These are phyloP conservation scores for Candida mesenterica DNA, from an alignment of 1,139 yeast species.

Conservation along the genomic window DNA sequence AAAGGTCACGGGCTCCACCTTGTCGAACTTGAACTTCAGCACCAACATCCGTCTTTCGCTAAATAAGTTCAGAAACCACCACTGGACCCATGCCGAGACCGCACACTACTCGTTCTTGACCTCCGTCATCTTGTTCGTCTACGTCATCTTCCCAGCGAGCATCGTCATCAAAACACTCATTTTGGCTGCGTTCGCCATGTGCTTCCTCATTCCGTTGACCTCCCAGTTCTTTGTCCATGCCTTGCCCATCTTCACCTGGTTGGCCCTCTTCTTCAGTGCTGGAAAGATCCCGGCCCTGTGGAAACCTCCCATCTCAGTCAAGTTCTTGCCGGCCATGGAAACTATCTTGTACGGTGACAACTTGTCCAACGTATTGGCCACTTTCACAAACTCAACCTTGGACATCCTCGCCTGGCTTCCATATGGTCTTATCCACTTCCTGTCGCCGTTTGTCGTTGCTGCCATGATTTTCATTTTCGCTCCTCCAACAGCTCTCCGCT, in stretches of 20 bases:
- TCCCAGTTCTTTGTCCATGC: constrained; percentile 85
- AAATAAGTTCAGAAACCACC: constrained; percentile 46
- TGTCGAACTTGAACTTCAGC: constrained; percentile 60
- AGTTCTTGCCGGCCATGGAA: constrained; percentile 90
- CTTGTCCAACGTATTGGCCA: constrained; percentile 80
- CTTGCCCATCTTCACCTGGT: constrained; percentile 86
- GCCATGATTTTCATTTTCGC: constrained; percentile 78
- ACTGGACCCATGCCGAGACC: constrained; percentile 46
- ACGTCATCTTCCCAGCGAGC: constrained; percentile 52
- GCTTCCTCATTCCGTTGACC: constrained; percentile 66
- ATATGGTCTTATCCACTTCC: constrained; percentile 87
- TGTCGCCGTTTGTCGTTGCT: constrained; percentile 87
- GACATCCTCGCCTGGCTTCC: constrained; percentile 96
- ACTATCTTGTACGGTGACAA: constrained; percentile 94
- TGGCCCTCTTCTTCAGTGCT: constrained; percentile 77
- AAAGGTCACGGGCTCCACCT: constrained; percentile 51
- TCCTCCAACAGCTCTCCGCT: constrained; percentile 85
- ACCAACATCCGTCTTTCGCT: constrained; percentile 54
- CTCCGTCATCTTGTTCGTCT: constrained; percentile 51
- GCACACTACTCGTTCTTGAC: constrained; percentile 53
- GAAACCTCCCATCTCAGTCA: constrained; percentile 89
- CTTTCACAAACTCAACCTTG: constrained; percentile 61
- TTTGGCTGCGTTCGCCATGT: constrained; percentile 31
- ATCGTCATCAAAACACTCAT: constrained; percentile 46
- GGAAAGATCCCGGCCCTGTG: constrained; percentile 72